phyloP scores from a whole-genome alignment of 2,329 filamentous ascomycete genomes.

The Fusarium sublunatum region DNA sequence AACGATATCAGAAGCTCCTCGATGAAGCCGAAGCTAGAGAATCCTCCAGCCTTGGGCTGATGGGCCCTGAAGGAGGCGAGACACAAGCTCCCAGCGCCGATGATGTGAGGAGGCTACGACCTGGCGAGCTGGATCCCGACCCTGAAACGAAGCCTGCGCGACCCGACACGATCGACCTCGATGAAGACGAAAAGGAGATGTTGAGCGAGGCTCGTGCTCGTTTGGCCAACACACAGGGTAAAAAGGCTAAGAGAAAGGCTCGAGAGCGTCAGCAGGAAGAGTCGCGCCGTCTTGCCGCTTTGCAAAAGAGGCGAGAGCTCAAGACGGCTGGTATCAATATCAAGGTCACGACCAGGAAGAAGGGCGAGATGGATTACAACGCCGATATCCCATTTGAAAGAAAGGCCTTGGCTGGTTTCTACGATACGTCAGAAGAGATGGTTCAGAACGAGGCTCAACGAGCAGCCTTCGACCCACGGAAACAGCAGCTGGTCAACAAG shows the following conservation, averaged over 20 bases:
- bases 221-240: conserved; percentile 96
- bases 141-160: conserved; percentile 95
- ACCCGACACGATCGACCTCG: conserved; percentile 96
- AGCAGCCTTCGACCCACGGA: conserved; percentile 88
- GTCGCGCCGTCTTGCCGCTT: conserved; percentile 84
- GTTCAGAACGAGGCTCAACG: conserved; percentile 84
- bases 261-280: conserved; percentile 95
- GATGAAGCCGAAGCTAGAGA: conserved; percentile 96
- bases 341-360: conserved; percentile 90
- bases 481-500: conserved; percentile 90
- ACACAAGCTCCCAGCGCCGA: conserved; percentile 89
- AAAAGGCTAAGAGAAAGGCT: conserved; percentile 98
- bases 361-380: conserved; percentile 99
- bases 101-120: conserved; percentile 87
- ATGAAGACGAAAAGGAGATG: conserved; percentile 99
- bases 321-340: conserved; percentile 99
- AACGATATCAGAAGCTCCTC: conserved; percentile 94
- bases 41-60: conserved; percentile 82
- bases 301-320: conserved; percentile 95
- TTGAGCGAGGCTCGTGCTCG: conserved; percentile 95
- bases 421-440: conserved; percentile 89
- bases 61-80: conserved; percentile 88
- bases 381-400: conserved; percentile 99
- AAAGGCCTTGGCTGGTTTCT: conserved; percentile 87
- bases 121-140: conserved; percentile 96